A percentile compares a stretch with the other conserved stretches of the same genome.
phyloP scores from a whole-genome alignment of 2,329 filamentous ascomycete genomes.

The Intubia oerlemansii region DNA sequence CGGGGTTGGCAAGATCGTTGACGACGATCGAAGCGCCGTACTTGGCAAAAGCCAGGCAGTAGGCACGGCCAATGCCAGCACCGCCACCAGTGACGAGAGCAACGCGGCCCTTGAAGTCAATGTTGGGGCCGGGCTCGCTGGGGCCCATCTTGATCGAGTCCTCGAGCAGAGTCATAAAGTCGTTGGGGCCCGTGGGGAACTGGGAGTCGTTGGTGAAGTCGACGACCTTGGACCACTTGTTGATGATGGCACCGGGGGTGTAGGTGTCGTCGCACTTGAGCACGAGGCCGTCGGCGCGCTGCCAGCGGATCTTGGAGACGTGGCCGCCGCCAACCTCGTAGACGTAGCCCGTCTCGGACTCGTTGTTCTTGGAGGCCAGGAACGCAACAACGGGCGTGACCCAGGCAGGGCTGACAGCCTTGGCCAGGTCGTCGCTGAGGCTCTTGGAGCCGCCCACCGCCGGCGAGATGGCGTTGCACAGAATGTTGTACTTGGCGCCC shows the following conservation, averaged over 20 bases:
- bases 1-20: slow-evolving; percentile 88
- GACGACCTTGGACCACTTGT: slow-evolving; percentile 73
- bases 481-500: slow-evolving; percentile 92
- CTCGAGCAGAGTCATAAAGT: slow-evolving; percentile 74
- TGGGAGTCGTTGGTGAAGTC: slow-evolving; percentile 62
- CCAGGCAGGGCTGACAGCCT: slow-evolving; percentile 78
- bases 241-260: slow-evolving; percentile 69
- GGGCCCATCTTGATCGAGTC: slow-evolving; percentile 58
- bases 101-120: slow-evolving; percentile 69
- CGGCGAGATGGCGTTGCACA: slow-evolving; percentile 85
- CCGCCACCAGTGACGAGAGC: slow-evolving; percentile 76
- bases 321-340: slow-evolving; percentile 90
- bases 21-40: slow-evolving; percentile 71
- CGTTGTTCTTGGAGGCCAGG: slow-evolving; percentile 71
- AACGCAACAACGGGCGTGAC: slow-evolving; percentile 82
- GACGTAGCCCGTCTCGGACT: slow-evolving; percentile 63
- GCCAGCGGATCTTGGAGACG: slow-evolving; percentile 84
- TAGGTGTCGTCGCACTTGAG: slow-evolving; percentile 76
- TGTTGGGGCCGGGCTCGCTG: slow-evolving; percentile 49
- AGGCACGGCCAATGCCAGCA: slow-evolving; percentile 75
- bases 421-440: slow-evolving; percentile 83
- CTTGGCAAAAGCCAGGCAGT: slow-evolving; percentile 68
- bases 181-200: slow-evolving; percentile 65
- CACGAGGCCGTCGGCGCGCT: slow-evolving; percentile 72
- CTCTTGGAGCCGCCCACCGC: slow-evolving; percentile 72